Evolutionary conservation across 1,139 yeast species (phyloP).

Genomic region (Geotrichum fermentans): DNA sequence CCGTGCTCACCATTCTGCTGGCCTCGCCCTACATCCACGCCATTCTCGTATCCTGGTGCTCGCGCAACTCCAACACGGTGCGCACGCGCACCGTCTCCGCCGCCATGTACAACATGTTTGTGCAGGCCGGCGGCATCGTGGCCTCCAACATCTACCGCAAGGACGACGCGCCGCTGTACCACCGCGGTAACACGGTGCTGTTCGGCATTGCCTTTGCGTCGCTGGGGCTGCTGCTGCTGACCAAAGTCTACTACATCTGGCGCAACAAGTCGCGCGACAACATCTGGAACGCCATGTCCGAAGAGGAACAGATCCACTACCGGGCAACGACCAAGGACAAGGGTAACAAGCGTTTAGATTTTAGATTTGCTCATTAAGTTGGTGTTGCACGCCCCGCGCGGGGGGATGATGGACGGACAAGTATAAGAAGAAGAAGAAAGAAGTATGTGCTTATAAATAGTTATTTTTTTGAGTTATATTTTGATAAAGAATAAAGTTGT

Average conservation of each 20-base stretch:
- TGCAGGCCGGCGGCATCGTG: conserved; percentile 51
- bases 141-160: conserved; percentile 50
- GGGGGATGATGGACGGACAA: not conserved
- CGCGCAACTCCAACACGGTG: conserved; percentile 57
- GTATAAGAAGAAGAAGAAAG: no score
- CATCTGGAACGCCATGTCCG: conserved; percentile 47
- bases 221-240: conserved; percentile 23
- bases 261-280: conserved; percentile 46
- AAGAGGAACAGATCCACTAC: conserved; percentile 47
- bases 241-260: conserved; percentile 42
- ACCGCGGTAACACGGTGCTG: conserved; percentile 48
- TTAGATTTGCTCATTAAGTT: conserved; percentile 38
- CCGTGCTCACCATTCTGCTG: conserved; percentile 44
- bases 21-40: conserved; percentile 53
- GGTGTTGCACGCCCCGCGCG: no score
- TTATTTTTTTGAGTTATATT: not conserved
- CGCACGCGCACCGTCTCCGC: conserved; percentile 55
- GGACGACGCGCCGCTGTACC: conserved; percentile 54
- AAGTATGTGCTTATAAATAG: no score
- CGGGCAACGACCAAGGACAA: conserved; percentile 42
- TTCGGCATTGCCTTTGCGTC: conserved; percentile 39
- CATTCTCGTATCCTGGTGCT: conserved; percentile 54
- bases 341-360: conserved; percentile 57
- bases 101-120: conserved; percentile 54
- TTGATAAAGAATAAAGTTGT: not conserved